Evolutionary conservation across 805 yeast genomes (phyloP), one percentile per base, ranked within the genome.

Genomic region (Starmerella stellata): DNA sequence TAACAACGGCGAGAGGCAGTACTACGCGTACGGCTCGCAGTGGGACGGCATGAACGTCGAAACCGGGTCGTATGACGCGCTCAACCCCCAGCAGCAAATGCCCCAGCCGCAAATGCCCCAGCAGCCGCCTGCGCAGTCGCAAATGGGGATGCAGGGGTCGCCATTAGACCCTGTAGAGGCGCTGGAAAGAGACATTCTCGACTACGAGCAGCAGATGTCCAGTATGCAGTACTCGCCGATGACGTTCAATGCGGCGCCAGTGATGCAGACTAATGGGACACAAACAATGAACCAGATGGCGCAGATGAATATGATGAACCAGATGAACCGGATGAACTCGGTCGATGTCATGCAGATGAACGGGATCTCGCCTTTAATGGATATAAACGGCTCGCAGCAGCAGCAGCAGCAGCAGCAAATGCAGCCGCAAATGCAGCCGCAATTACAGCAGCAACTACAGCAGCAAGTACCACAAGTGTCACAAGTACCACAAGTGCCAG

Each of bases 131-230:
- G n/a, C n/a, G n/a, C n/a, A n/a, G n/a, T n/a, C n/a, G n/a, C n/a
- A n/a, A n/a, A n/a, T n/a, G n/a, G n/a, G 9, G 25, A 7, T 23
- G 9, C 25, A 7, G 25, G 16, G 21, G 27, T n/a, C 16, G 18
- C 30, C 28, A 17, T 39, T 46, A 21, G 51, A 47, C 24, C 50
- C 51, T 18, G 47, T 47, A 11, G 44, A 40, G 37, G 50, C 43
- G 33, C 30, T 47, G 38, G 51, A 47, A 39, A 43, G 44, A 9
- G 51, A 46, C 30, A 31, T 47, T 25, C 15, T 46, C 38, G 42
- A 37, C 28, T 38, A 24, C 25, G 40, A 44, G 17, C 23, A 19
- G 9, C 35, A 32, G 18, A 32, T 32, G 35, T 24, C 27, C 30
- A n/a, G n/a, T n/a, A 35, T 28, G 30, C 17, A 18, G 30, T 14